Conservation (phyloP, 805 yeast species). For the Metahyphopichia silvanorum region DNA sequence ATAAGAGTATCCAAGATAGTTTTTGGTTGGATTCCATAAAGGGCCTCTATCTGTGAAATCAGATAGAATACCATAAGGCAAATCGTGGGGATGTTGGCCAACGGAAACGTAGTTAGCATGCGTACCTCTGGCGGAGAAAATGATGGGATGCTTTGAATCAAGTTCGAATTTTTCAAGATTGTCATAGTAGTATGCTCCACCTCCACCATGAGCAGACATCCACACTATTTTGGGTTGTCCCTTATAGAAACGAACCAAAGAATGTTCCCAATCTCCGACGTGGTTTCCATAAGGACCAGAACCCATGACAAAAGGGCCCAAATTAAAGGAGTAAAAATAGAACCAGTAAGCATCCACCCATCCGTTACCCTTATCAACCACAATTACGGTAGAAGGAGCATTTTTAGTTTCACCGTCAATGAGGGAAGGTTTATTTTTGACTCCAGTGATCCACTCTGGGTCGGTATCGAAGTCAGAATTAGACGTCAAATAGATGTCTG, state of each 20-base stretch:
- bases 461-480: conserved; percentile 62
- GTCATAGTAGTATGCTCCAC: conserved; percentile 79
- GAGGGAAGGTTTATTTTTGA: conserved; percentile 60
- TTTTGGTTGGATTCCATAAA: conserved; percentile 88
- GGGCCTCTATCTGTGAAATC: conserved; percentile 96
- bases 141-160: conserved; percentile 55
- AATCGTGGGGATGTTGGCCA: conserved; percentile 94
- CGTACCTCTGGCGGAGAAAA: conserved; percentile 92
- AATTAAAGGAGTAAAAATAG: conserved; percentile 87
- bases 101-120: conserved; percentile 96
- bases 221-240: conserved; percentile 82
- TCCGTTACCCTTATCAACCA: conserved; percentile 90
- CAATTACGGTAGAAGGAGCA: conserved; percentile 80
- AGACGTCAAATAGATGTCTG: conserved; percentile 58
- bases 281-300: conserved; percentile 96
- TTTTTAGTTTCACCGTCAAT: conserved; percentile 65
- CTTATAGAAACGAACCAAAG: conserved; percentile 75
- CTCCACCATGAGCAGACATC: conserved; percentile 99
- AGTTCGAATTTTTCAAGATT: conserved; percentile 63
- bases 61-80: conserved; percentile 84
- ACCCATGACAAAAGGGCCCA: conserved; percentile 98
- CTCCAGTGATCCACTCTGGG: conserved; percentile 87
- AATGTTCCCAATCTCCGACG: conserved; percentile 98
- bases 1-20: conserved; percentile 77
- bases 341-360: conserved; percentile 97